Conservation (phyloP, 73 alveolate genomes). For the Symbiodinium pilosum region DNA sequence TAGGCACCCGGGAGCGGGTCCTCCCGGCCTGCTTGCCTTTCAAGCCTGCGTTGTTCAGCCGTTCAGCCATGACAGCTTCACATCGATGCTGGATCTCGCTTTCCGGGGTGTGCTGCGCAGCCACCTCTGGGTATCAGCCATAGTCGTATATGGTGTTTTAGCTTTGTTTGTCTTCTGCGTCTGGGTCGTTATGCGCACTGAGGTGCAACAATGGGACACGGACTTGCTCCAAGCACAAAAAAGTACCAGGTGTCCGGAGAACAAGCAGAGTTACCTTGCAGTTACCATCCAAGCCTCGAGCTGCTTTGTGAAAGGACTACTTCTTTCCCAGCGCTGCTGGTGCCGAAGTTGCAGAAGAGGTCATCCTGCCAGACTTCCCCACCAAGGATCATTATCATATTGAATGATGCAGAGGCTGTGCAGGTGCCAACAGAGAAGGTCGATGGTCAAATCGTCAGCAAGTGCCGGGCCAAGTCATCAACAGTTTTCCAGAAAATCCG, state of each 20-base stretch:
- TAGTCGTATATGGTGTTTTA: no score
- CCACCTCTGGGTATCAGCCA: slow-evolving; percentile 71
- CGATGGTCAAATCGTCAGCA: slow-evolving; percentile 16
- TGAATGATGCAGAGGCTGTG: neutral
- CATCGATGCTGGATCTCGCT: slow-evolving; percentile 71
- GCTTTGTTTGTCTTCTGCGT: no score
- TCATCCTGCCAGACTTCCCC: no score
- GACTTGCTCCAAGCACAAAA: slow-evolving; percentile 80
- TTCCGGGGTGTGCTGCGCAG: slow-evolving; percentile 93
- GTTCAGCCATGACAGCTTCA: slow-evolving; percentile 36
- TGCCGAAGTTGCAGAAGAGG: neutral
- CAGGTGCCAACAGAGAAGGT: neutral
- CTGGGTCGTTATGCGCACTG: no score
- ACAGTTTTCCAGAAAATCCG: no score
- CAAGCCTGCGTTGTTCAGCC: no score
- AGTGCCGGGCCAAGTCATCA: neutral
- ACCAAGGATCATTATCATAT: no score
- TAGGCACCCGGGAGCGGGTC: slow-evolving; percentile 65
- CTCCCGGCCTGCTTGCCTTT: neutral
- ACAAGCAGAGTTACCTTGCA: no score
- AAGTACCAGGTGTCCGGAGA: slow-evolving; percentile 68
- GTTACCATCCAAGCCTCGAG: no score
- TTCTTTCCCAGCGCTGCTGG: slow-evolving; percentile 1
- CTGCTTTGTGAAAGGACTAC: no score
- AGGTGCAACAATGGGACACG: slow-evolving; percentile 90